Evolutionary conservation across 202 grass and related monocot species (phyloP).

Genomic region (Setaria italica): DNA sequence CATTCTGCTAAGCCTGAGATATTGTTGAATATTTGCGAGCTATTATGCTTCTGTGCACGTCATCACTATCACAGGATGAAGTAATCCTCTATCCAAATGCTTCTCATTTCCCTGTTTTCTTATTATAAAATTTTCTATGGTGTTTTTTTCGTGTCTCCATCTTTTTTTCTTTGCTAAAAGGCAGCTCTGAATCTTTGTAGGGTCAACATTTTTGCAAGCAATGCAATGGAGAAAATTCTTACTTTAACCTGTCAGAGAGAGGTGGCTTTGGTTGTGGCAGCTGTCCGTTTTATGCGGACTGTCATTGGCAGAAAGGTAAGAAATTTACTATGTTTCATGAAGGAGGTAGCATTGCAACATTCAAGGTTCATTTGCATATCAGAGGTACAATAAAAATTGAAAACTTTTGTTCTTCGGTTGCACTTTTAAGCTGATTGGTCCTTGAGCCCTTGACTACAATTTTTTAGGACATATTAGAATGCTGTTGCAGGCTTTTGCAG

Average conservation of each 20-base stretch:
- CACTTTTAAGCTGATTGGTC: constrained; percentile 17
- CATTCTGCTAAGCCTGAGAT: constrained; percentile 66
- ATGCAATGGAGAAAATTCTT: constrained; percentile 80
- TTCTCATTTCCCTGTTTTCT: constrained; percentile 3
- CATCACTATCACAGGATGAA: constrained; percentile 74
- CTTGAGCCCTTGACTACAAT: constrained; percentile 21
- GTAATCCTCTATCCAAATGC: constrained; percentile 53
- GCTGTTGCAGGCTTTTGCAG: background rate
- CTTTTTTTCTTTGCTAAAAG: constrained; percentile 45
- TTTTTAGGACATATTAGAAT: background rate
- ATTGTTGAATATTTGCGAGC: constrained; percentile 81
- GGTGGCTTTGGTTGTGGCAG: constrained; percentile 73
- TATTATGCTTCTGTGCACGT: constrained; percentile 84
- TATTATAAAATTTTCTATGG: constrained; percentile 23
- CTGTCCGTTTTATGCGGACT: constrained; percentile 78
- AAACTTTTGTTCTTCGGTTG: constrained; percentile 9
- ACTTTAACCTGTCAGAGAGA: constrained; percentile 75
- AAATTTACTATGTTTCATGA: constrained; percentile 29
- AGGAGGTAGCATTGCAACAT: constrained; percentile 20
- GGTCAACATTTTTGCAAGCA: constrained; percentile 61
- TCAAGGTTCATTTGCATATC: constrained; percentile 25
- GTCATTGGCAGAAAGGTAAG: constrained; percentile 79
- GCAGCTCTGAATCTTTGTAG: constrained; percentile 54
- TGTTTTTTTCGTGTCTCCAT: background rate
- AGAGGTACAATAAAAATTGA: constrained; percentile 12